A percentile compares a stretch with the other conserved stretches of the same genome.
Conservation (phyloP, 2,329 filamentous ascomycete species). For the Bipolaris oryzae region DNA sequence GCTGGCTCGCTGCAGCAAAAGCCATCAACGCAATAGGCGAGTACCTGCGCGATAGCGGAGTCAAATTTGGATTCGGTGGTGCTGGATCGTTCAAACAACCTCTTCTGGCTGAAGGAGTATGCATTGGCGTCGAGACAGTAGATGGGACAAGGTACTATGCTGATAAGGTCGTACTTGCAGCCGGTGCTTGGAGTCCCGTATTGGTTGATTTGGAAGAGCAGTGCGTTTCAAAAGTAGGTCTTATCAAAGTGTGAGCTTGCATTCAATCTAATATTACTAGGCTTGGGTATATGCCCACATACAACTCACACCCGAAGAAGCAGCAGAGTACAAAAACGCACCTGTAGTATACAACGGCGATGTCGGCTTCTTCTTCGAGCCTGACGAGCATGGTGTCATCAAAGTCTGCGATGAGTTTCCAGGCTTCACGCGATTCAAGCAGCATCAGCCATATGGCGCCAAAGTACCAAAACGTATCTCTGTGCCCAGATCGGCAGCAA, state of each 20-base stretch:
- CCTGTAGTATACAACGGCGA: conserved; percentile 62
- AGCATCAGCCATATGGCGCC: conserved; percentile 53
- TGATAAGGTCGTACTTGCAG: conserved; percentile 54
- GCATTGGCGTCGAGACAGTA: conserved; percentile 51
- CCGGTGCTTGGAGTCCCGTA: conserved; percentile 43
- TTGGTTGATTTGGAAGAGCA: conserved; percentile 40
- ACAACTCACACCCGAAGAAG: conserved; percentile 56
- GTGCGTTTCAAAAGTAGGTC: conserved; percentile 59
- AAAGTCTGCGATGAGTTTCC: conserved; percentile 65
- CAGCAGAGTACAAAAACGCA: conserved; percentile 55
- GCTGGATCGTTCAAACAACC: conserved; percentile 55
- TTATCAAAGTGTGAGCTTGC: not conserved
- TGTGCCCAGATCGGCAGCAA: conserved; percentile 54
- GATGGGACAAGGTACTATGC: conserved; percentile 52
- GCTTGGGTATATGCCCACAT: conserved; percentile 63
- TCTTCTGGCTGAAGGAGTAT: conserved; percentile 47
- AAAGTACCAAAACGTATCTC: conserved; percentile 60
- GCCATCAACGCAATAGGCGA: conserved; percentile 56
- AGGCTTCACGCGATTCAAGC: conserved; percentile 50
- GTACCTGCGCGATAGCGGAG: conserved; percentile 47
- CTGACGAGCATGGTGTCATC: conserved; percentile 53
- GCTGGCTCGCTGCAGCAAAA: conserved; percentile 57
- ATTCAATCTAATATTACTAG: conserved; percentile 5
- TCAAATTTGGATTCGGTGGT: conserved; percentile 52
- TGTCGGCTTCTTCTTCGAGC: conserved; percentile 59